Evolutionary conservation across 441 rosid genomes (phyloP).

Genomic region (Brassica balearica): DNA sequence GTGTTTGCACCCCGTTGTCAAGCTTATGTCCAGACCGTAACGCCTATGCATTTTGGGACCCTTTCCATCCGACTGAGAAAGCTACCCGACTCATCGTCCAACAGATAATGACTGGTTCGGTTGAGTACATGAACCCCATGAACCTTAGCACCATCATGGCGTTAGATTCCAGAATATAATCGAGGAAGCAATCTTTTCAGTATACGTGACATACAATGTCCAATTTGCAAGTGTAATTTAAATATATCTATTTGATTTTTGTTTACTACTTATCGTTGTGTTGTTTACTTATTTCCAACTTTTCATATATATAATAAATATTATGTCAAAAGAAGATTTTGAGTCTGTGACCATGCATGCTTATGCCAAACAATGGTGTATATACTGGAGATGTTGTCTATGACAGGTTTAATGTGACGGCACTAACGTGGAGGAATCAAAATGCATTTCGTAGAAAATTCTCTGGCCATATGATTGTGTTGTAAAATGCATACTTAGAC

Average conservation of each 20-base stretch:
- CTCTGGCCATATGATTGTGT: background rate
- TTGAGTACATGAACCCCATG: constrained; percentile 66
- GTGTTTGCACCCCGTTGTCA: constrained; percentile 52
- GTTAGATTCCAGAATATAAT: constrained; percentile 39
- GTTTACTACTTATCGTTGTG: background rate
- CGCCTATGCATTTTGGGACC: constrained; percentile 57
- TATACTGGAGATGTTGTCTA: background rate
- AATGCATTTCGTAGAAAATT: background rate
- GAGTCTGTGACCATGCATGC: background rate
- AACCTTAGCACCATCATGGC: constrained; percentile 62
- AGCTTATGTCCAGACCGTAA: constrained; percentile 54
- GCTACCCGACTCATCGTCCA: constrained; percentile 55
- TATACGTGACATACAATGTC: background rate
- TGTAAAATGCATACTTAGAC: background rate
- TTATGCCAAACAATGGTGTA: background rate
- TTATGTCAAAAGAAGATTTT: background rate
- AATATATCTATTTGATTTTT: background rate
- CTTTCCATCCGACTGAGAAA: constrained; percentile 63
- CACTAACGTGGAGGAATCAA: background rate
- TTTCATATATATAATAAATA: background rate
- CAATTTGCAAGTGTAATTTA: constrained; percentile 19
- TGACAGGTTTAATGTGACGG: background rate
- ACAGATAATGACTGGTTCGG: constrained; percentile 55
- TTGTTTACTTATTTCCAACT: background rate
- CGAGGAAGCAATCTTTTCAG: background rate